Conservation (phyloP, 1,284 basidiomycete genomes). For the Ustilago hordei region DNA sequence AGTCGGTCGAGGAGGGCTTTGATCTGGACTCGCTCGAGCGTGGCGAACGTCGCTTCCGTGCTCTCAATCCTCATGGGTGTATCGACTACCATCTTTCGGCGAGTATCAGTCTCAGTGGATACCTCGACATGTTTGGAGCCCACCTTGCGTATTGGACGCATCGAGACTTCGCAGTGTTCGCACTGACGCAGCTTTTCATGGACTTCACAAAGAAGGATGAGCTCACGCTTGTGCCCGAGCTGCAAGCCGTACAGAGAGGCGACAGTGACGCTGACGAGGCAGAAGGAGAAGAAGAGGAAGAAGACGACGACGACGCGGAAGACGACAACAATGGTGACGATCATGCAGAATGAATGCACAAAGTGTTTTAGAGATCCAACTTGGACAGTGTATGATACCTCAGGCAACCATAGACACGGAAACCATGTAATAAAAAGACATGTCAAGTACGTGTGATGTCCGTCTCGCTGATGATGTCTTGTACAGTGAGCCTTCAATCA, state of each 20-base stretch:
- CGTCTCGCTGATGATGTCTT: too few relatives aligned
- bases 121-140: constrained; percentile 60
- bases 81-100: constrained; percentile 59
- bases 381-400: neutral
- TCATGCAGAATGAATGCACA: neutral
- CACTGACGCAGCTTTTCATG: constrained; percentile 61
- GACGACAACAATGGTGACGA: constrained; percentile 10
- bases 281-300: constrained; percentile 56
- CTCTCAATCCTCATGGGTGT: constrained; percentile 65
- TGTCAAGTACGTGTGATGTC: neutral
- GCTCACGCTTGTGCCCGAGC: constrained; percentile 37
- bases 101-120: constrained; percentile 45
- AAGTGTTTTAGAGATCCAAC: neutral
- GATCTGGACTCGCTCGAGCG: constrained; percentile 44
- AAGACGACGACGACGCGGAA: constrained; percentile 12
- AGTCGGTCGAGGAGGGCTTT: constrained; percentile 19
- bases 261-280: constrained; percentile 64
- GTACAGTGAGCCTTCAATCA: too few relatives aligned
- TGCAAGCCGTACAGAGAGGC: constrained; percentile 19
- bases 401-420: constrained; percentile 7
- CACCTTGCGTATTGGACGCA: constrained; percentile 66
- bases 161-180: constrained; percentile 58
- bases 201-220: constrained; percentile 35
- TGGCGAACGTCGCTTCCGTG: constrained; percentile 55
- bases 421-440: neutral